A percentile compares a stretch with the other conserved stretches of the same genome.
These are phyloP conservation scores for Mallotus nudiflorus DNA, from an alignment of 345 rosid species.

Conservation along the genomic window DNA sequence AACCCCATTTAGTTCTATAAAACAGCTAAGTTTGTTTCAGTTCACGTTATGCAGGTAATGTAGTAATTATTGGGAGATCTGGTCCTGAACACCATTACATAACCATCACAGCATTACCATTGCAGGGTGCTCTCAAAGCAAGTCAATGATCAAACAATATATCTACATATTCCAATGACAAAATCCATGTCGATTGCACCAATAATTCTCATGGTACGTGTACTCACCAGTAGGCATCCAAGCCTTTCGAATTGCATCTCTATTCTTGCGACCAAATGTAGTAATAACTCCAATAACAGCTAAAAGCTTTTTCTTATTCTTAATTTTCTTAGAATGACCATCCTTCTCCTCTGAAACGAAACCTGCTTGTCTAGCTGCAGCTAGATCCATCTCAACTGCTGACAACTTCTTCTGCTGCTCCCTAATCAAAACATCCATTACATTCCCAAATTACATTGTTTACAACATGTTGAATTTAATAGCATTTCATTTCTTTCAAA, in stretches of 20 bases:
- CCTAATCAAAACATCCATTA: slow-evolving; percentile 33
- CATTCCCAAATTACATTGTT: slow-evolving; percentile 2
- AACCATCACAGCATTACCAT: too few relatives aligned
- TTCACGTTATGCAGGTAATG: too few relatives aligned
- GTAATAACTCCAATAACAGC: slow-evolving; percentile 79
- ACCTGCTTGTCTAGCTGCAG: slow-evolving; percentile 65
- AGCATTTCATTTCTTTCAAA: too few relatives aligned
- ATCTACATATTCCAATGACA: too few relatives aligned
- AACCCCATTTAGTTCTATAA: not conserved
- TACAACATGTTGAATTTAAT: too few relatives aligned
- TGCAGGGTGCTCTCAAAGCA: too few relatives aligned
- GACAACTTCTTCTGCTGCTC: slow-evolving; percentile 80
- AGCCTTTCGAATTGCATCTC: slow-evolving; percentile 86
- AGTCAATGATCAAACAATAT: too few relatives aligned
- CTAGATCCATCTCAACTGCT: slow-evolving; percentile 65
- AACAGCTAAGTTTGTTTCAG: not conserved
- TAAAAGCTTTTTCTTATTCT: slow-evolving; percentile 43
- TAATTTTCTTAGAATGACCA: slow-evolving; percentile 33
- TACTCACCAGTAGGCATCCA: slow-evolving; percentile 70
- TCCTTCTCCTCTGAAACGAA: slow-evolving; percentile 48
- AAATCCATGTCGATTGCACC: too few relatives aligned
- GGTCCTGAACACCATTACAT: too few relatives aligned
- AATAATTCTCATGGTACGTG: too few relatives aligned
- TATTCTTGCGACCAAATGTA: slow-evolving; percentile 64
- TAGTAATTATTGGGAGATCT: too few relatives aligned